Percentiles rank a stretch among this genome's conserved stretches.
Evolutionary conservation across 495 filamentous ascomycete genomes (phyloP).

Genomic region (Bacidia rubella): DNA sequence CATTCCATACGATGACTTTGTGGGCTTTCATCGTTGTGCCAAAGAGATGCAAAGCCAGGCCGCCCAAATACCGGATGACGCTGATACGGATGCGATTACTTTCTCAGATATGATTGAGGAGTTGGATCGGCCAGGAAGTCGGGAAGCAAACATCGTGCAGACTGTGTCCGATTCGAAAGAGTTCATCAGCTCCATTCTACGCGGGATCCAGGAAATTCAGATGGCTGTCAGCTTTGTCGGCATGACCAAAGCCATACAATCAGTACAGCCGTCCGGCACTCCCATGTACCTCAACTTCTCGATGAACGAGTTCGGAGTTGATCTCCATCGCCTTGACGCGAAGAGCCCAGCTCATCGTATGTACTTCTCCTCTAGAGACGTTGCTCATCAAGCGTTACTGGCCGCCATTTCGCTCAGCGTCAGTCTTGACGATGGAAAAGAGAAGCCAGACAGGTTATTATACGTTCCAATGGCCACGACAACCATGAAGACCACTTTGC

Average conservation of each 20-base stretch:
- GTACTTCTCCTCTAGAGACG: slow-evolving; percentile 90
- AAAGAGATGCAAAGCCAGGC: slow-evolving; percentile 19
- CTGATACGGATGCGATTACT: slow-evolving; percentile 41
- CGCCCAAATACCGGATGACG: slow-evolving; percentile 29
- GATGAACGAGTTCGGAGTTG: slow-evolving; percentile 91
- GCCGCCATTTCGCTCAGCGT: slow-evolving; percentile 86
- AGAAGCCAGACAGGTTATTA: slow-evolving; percentile 70
- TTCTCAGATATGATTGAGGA: slow-evolving; percentile 71
- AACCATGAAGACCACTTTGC: slow-evolving; percentile 85
- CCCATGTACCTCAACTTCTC: slow-evolving; percentile 72
- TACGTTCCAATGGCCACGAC: slow-evolving; percentile 98
- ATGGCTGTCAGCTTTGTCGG: slow-evolving; percentile 89
- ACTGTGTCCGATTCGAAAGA: slow-evolving; percentile 88
- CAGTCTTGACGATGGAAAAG: slow-evolving; percentile 75
- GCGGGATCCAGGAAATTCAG: slow-evolving; percentile 91
- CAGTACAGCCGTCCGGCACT: slow-evolving; percentile 47
- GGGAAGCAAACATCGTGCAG: slow-evolving; percentile 63
- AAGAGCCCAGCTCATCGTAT: slow-evolving; percentile 93
- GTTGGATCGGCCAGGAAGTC: slow-evolving; percentile 55
- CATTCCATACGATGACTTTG: slow-evolving; percentile 78
- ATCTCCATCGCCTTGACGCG: slow-evolving; percentile 83
- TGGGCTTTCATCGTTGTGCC: slow-evolving; percentile 38
- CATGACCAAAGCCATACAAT: slow-evolving; percentile 60
- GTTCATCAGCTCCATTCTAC: slow-evolving; percentile 76
- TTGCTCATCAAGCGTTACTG: slow-evolving; percentile 88